Percentiles rank a stretch among this genome's conserved stretches.
Conservation (phyloP, 2,329 filamentous ascomycete species). For the Fusarium burgessii region DNA sequence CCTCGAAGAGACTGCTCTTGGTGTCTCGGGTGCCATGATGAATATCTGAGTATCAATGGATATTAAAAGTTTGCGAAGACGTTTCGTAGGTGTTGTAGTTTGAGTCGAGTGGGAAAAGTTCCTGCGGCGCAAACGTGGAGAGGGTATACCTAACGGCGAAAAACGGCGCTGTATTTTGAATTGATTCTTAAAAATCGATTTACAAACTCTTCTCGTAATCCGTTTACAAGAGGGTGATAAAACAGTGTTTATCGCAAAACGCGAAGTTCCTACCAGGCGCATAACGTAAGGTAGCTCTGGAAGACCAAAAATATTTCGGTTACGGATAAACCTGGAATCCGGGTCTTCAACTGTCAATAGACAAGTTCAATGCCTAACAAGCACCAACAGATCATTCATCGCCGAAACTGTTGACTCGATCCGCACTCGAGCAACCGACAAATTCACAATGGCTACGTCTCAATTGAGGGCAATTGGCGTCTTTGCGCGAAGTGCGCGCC, state of each 20-base stretch:
- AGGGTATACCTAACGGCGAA: background rate
- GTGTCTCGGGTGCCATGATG: conserved; percentile 63
- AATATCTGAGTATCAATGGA: background rate
- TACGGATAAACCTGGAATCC: conserved; percentile 42
- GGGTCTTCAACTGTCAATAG: conserved; percentile 17
- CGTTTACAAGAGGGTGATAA: background rate
- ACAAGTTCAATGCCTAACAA: conserved; percentile 43
- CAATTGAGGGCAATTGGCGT: conserved; percentile 60
- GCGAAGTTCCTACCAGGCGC: conserved; percentile 6
- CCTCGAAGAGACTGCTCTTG: conserved; percentile 83
- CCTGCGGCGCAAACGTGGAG: conserved; percentile 6
- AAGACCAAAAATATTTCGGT: conserved; percentile 40
- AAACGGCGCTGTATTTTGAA: background rate
- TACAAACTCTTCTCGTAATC: background rate
- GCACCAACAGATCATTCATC: conserved; percentile 32
- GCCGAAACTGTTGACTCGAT: conserved; percentile 44
- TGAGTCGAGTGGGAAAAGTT: background rate
- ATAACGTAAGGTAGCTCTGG: background rate
- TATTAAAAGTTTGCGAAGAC: conserved; percentile 1
- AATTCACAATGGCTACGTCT: conserved; percentile 56
- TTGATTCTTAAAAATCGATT: background rate
- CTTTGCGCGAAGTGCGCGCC: conserved; percentile 59
- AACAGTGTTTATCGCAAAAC: conserved; percentile 16
- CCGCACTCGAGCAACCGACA: conserved; percentile 42
- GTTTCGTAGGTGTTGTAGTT: conserved; percentile 5